Conservation (phyloP, 1,284 basidiomycete species). For the Moesziomyces parantarcticus region DNA sequence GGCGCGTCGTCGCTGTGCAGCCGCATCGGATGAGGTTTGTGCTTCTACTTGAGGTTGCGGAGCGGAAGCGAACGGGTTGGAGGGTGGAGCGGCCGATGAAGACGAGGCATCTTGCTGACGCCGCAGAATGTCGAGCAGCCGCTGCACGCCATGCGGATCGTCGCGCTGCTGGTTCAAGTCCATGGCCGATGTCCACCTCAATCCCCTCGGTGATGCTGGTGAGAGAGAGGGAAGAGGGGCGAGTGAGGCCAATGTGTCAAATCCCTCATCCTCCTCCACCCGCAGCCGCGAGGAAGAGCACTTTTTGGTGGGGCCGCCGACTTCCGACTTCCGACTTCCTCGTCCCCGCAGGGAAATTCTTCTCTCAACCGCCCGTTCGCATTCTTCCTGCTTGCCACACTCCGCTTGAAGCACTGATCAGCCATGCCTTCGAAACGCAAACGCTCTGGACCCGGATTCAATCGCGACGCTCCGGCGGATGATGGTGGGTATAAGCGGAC, state of each 20-base stretch:
- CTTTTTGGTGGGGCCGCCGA: slow-evolving; percentile 1
- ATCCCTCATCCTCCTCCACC: slow-evolving; percentile 1
- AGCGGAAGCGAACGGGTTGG: slow-evolving; percentile 1
- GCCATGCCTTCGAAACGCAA: slow-evolving; percentile 47
- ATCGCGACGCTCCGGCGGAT: slow-evolving; percentile 23
- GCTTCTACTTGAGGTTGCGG: slow-evolving; percentile 17
- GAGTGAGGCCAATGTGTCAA: background rate
- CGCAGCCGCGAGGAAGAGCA: background rate
- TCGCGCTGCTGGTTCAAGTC: slow-evolving; percentile 15
- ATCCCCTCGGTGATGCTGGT: background rate
- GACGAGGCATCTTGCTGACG: slow-evolving; percentile 35
- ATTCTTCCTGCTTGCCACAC: background rate
- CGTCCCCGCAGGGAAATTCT: no score
- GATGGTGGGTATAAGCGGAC: slow-evolving; percentile 12
- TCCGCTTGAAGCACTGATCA: background rate
- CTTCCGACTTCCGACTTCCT: slow-evolving; percentile 15
- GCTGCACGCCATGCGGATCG: slow-evolving; percentile 47
- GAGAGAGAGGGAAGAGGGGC: background rate
- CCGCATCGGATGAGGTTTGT: background rate
- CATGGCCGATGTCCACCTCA: slow-evolving; percentile 11
- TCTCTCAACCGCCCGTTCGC: background rate
- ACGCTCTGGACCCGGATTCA: slow-evolving; percentile 37
- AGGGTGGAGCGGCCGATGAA: slow-evolving; percentile 3
- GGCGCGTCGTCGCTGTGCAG: slow-evolving; percentile 16
- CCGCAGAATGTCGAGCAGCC: slow-evolving; percentile 33